Conservation (phyloP, 345 rosid genomes). For the Firmiana major region DNA sequence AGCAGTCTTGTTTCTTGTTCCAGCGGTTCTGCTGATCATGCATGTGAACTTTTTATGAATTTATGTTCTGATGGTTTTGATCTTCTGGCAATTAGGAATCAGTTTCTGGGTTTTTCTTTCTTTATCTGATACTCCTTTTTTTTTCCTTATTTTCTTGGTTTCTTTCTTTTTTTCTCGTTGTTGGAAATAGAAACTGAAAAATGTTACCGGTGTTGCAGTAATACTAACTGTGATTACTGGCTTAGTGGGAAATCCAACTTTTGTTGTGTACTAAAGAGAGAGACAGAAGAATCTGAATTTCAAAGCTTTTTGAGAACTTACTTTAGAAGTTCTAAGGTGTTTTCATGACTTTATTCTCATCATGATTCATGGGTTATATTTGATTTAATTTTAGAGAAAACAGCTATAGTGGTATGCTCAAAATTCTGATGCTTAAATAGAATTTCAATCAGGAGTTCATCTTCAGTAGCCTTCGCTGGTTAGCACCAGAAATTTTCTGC, state of each 20-base stretch:
- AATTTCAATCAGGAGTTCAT: background rate
- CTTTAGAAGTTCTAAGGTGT: background rate
- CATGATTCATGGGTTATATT: background rate
- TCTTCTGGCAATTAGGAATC: background rate
- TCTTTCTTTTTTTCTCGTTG: too few species aligned
- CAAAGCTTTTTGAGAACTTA: background rate
- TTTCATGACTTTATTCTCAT: background rate
- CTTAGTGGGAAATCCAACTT: background rate
- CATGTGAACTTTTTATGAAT: background rate
- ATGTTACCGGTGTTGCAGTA: background rate
- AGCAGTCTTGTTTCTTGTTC: background rate
- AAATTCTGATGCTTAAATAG: background rate
- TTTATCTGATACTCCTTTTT: background rate
- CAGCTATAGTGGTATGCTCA: background rate
- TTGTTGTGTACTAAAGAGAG: background rate
- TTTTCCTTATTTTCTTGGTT: background rate
- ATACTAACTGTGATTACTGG: background rate
- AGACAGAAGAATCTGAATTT: background rate
- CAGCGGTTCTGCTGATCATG: background rate
- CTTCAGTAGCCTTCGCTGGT: background rate
- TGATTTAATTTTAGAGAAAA: background rate
- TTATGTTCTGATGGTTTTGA: background rate
- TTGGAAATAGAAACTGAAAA: background rate
- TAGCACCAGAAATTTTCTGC: background rate
- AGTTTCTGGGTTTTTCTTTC: conserved; percentile 1